Evolutionary conservation across 441 rosid genomes (phyloP).

Genomic region (Pelargonium myrrhifolium): DNA sequence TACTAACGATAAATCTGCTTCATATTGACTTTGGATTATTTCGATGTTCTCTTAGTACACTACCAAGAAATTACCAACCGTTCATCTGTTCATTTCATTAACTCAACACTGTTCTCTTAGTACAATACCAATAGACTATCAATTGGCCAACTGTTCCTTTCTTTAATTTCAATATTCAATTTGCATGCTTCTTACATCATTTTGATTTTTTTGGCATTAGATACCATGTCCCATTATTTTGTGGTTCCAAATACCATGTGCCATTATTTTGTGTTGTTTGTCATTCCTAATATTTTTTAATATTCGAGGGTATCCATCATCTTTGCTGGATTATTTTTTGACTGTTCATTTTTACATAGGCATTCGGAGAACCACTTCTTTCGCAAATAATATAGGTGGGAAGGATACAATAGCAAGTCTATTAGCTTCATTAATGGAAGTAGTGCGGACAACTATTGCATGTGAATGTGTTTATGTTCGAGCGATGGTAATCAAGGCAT

Average conservation of each 20-base stretch:
- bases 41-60: background rate
- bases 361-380: conserved; percentile 52
- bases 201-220: background rate
- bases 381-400: conserved; percentile 58
- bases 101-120: background rate
- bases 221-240: background rate
- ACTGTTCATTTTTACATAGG: conserved; percentile 34
- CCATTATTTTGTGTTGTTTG: background rate
- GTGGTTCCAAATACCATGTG: background rate
- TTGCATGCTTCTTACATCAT: background rate
- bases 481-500: conserved; percentile 96
- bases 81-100: background rate
- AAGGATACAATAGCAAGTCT: conserved; percentile 90
- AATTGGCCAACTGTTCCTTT: no score
- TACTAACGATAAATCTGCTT: no score
- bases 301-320: background rate
- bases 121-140: no score
- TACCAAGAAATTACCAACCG: background rate
- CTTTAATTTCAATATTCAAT: background rate
- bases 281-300: background rate
- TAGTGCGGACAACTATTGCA: conserved; percentile 98
- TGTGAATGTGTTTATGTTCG: conserved; percentile 99
- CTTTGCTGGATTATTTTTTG: background rate
- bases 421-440: conserved; percentile 95
- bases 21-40: no score